Conservation (phyloP, 2,329 filamentous ascomycete genomes). For the Microcera coccophila region DNA sequence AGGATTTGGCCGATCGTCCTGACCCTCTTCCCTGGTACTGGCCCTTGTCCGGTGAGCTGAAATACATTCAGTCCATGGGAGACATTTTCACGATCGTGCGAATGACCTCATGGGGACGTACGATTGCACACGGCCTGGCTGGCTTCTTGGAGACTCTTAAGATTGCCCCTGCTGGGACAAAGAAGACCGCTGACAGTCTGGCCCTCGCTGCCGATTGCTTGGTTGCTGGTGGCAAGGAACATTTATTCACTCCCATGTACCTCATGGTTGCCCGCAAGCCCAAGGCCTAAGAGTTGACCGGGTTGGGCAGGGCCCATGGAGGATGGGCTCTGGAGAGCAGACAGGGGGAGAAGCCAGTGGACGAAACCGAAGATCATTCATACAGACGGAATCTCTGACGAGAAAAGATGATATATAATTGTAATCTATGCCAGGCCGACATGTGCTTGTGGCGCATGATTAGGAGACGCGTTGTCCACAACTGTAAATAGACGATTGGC, state of each 20-base stretch:
- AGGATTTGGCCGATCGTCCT: conserved; percentile 77
- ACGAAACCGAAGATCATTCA: too few species aligned
- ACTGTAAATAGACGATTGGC: conserved; percentile 11
- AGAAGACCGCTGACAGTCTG: conserved; percentile 91
- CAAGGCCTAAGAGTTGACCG: conserved; percentile 24
- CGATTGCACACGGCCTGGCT: conserved; percentile 70
- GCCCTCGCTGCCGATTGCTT: conserved; percentile 78
- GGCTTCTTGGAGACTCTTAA: conserved; percentile 70
- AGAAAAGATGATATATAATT: conserved; percentile 26
- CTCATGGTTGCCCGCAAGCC: conserved; percentile 93
- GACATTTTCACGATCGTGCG: conserved; percentile 81
- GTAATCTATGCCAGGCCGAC: conserved; percentile 22
- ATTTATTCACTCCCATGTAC: conserved; percentile 99
- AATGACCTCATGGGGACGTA: conserved; percentile 83
- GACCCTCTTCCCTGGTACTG: conserved; percentile 90
- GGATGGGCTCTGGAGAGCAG: too few species aligned
- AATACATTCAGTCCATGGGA: conserved; percentile 72
- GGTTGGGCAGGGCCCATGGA: too few species aligned
- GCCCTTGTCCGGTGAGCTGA: conserved; percentile 79
- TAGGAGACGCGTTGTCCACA: conserved; percentile 3
- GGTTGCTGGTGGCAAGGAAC: conserved; percentile 79
- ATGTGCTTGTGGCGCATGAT: conserved; percentile 1
- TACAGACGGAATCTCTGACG: conserved; percentile 15
- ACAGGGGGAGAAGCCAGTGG: too few species aligned
- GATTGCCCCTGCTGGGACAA: conserved; percentile 76